Evolutionary conservation across 768 basidiomycete species (phyloP).

Genomic region (Wakefieldia striispora): DNA sequence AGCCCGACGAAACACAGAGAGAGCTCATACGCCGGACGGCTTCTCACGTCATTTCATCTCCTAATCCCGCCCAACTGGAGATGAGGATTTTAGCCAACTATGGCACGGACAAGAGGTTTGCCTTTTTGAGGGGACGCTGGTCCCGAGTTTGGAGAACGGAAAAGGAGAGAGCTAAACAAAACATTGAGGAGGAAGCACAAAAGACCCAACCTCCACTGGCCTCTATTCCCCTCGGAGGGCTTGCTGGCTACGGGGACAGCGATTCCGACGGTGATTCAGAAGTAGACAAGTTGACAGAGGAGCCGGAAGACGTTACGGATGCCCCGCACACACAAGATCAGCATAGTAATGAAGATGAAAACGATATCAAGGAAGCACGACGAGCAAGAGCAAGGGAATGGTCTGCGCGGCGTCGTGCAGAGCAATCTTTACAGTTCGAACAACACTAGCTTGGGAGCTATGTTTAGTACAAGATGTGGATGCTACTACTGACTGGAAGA

Average conservation of each 20-base stretch:
- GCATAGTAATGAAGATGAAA: conserved; percentile 13
- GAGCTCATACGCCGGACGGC: conserved; percentile 78
- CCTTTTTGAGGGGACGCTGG: conserved; percentile 81
- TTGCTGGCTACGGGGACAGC: conserved; percentile 61
- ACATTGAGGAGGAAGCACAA: conserved; percentile 22
- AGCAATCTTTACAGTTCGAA: conserved; percentile 9
- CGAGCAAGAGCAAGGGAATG: conserved; percentile 57
- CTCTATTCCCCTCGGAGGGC: conserved; percentile 41
- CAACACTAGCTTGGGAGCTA: neutral
- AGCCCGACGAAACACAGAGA: conserved; percentile 61
- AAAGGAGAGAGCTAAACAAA: conserved; percentile 45
- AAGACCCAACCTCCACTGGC: conserved; percentile 8
- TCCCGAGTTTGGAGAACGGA: conserved; percentile 56
- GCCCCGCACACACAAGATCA: neutral
- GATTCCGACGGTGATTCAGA: conserved; percentile 39
- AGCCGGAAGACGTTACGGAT: neutral
- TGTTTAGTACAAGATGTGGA: too few species aligned
- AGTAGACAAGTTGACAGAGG: conserved; percentile 21
- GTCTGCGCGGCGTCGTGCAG: conserved; percentile 48
- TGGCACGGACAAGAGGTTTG: conserved; percentile 73
- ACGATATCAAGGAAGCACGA: conserved; percentile 41
- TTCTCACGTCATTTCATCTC: conserved; percentile 60
- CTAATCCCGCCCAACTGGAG: conserved; percentile 80
- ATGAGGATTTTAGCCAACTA: conserved; percentile 89
- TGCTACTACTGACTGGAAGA: too few species aligned